Percentiles rank a stretch among this genome's conserved stretches.
phyloP scores from a whole-genome alignment of 2,329 filamentous ascomycete species.

The Calonectria montana region DNA sequence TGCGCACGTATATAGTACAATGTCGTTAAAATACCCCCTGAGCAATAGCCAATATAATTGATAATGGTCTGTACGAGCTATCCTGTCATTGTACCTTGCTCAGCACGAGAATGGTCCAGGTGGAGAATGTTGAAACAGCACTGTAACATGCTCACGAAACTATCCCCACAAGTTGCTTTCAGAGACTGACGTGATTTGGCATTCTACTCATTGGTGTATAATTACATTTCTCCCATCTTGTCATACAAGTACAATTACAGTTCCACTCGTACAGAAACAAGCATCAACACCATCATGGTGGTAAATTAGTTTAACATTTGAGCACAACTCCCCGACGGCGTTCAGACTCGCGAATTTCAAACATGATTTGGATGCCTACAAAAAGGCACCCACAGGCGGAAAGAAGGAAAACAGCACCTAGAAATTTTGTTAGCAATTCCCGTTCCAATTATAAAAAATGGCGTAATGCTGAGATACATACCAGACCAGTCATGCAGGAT shows the following conservation, averaged over 20 bases:
- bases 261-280: slow-evolving; percentile 5
- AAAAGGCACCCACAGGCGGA: slow-evolving; percentile 81
- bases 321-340: slow-evolving; percentile 82
- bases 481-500: slow-evolving; percentile 81
- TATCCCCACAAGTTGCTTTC: not conserved
- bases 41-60: not conserved
- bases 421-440: slow-evolving; percentile 34
- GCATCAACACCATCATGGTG: not conserved
- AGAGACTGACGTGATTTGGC: not conserved
- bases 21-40: slow-evolving; percentile 7
- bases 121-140: not conserved
- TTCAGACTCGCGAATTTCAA: slow-evolving; percentile 90
- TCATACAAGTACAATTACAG: slow-evolving; percentile 32
- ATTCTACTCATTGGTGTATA: slow-evolving; percentile 21
- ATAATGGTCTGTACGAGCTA: not conserved
- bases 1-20: not conserved
- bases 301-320: slow-evolving; percentile 72
- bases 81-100: too few species aligned
- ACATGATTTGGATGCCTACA: slow-evolving; percentile 92
- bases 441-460: not conserved
- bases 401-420: slow-evolving; percentile 78
- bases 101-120: not conserved
- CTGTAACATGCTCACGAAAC: not conserved
- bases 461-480: slow-evolving; percentile 48
- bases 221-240: slow-evolving; percentile 8